Base-by-base conservation (phyloP, 2,329 filamentous ascomycete species). In the Chaetomiaceae sp. region DNA sequence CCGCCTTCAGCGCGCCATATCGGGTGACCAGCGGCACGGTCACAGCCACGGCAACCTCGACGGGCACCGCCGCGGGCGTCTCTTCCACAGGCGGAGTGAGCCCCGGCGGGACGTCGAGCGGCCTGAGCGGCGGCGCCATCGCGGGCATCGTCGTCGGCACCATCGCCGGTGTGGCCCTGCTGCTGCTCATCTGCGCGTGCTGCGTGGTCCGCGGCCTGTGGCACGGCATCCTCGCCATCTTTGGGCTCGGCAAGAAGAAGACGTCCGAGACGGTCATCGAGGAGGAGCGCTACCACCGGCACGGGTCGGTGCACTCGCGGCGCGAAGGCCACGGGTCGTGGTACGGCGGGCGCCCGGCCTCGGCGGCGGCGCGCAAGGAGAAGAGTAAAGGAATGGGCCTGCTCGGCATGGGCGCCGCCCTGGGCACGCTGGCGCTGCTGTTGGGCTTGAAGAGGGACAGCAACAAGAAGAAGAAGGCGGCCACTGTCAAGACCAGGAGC, bases 121-220 rank as follows among this genome's bases (percentile, higher is more conserved):
- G 71, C 39, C 77, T 91, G 50, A 88, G 84, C 63, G 80, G 77
- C 39, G 88, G 87, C 48, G 88, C 86, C 55, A 91, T 91, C 63
- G 88, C 88, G 15, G 88, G 88, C 56, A 91, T 91, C 63, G 88
- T 91, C 60, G 84, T 91, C 52, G 88, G 88, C 58, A 80, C 82
- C 11, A 75, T 91, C 45, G 78, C 79, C 14, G 88, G 85, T 57
- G 75, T 90, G 33, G 70, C 78, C 37, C 74, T 91, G 2, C 79
- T 91, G 20, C 72, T 85, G 4, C 77, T 88, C 7, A 71, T 91
- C 64, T 90, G 86, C 75, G 84, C 88, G 72, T 91, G 83, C 77
- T 89, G 86, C 74, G 83, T 85, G 55, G 76, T 79, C 54, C 77
- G 79, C 59, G 81, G 81, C 14, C 72, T 85, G 39, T 87, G 83